A percentile compares a stretch with the other conserved stretches of the same genome.
Conservation (phyloP, 2,329 filamentous ascomycete species). For the Fusarium tuaranense region DNA sequence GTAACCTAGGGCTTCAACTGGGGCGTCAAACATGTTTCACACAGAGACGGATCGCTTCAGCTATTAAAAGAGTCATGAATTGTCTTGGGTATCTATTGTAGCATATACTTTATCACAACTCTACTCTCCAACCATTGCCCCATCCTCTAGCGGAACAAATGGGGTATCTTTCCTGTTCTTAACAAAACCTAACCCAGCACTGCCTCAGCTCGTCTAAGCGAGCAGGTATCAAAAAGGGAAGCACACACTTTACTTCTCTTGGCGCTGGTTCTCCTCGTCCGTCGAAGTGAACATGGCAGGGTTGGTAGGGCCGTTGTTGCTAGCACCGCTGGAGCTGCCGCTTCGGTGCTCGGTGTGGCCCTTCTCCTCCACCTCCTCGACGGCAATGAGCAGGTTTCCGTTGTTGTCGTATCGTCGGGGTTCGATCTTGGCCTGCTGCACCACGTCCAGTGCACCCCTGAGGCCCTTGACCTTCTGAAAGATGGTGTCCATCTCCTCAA, state of each 20-base stretch:
- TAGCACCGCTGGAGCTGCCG: slow-evolving; percentile 44
- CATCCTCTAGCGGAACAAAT: not conserved
- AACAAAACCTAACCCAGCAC: not conserved
- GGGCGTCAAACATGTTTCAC: not conserved
- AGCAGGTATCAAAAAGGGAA: not conserved
- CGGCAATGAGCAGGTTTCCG: slow-evolving; percentile 65
- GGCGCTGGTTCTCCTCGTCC: slow-evolving; percentile 52
- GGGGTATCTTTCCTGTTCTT: slow-evolving; percentile 11
- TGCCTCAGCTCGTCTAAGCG: not conserved
- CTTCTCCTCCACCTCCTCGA: slow-evolving; percentile 57
- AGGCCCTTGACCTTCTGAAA: slow-evolving; percentile 67
- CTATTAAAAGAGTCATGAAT: slow-evolving; percentile 3
- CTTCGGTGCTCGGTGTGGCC: slow-evolving; percentile 44
- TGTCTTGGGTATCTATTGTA: slow-evolving; percentile 29
- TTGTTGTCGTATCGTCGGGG: slow-evolving; percentile 69
- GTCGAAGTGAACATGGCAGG: slow-evolving; percentile 45
- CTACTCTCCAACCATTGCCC: not conserved
- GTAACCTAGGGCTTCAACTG: not conserved
- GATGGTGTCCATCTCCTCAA: slow-evolving; percentile 76
- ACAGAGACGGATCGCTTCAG: not conserved
- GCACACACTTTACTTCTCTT: slow-evolving; percentile 13
- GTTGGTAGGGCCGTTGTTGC: slow-evolving; percentile 27
- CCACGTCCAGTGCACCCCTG: slow-evolving; percentile 50
- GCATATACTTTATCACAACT: slow-evolving; percentile 13
- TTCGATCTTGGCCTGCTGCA: slow-evolving; percentile 57